A percentile compares a stretch with the other conserved stretches of the same genome.
Evolutionary conservation across 2,329 filamentous ascomycete genomes (phyloP).

Genomic region (Pezicula rhizophila): DNA sequence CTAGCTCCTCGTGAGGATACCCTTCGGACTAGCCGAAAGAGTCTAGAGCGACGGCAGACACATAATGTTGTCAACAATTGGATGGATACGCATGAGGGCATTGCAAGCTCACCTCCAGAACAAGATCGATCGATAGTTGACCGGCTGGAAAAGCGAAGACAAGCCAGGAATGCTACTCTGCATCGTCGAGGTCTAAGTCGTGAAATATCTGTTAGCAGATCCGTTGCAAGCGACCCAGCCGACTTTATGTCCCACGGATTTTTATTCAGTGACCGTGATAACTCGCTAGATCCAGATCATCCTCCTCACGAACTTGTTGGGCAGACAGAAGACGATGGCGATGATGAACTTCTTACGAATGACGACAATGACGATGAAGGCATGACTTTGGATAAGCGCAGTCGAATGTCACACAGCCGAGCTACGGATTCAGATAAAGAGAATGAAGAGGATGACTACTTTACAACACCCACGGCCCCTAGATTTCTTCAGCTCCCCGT

Average conservation of each 20-base stretch:
- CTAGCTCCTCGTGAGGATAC: conserved; percentile 57
- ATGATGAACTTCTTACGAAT: conserved; percentile 82
- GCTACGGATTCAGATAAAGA: conserved; percentile 21
- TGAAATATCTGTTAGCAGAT: conserved; percentile 44
- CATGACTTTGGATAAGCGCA: conserved; percentile 41
- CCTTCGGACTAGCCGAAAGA: conserved; percentile 51
- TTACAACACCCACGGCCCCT: conserved; percentile 43
- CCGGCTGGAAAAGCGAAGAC: conserved; percentile 41
- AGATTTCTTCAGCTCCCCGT: conserved; percentile 27
- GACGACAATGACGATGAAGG: conserved; percentile 57
- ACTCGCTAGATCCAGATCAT: neutral
- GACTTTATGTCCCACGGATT: conserved; percentile 46
- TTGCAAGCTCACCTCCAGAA: conserved; percentile 51
- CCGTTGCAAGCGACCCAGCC: conserved; percentile 57
- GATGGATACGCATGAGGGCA: conserved; percentile 69
- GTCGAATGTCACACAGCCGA: conserved; percentile 23
- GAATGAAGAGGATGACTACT: conserved; percentile 45
- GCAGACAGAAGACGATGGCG: conserved; percentile 78
- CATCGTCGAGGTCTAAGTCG: conserved; percentile 12
- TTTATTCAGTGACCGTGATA: conserved; percentile 12
- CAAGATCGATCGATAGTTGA: conserved; percentile 53
- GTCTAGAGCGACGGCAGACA: conserved; percentile 64
- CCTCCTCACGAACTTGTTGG: conserved; percentile 31
- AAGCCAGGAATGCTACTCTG: conserved; percentile 23
- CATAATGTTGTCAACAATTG: conserved; percentile 80